phyloP scores from a whole-genome alignment of 768 basidiomycete species.

The Terana coerulea region DNA sequence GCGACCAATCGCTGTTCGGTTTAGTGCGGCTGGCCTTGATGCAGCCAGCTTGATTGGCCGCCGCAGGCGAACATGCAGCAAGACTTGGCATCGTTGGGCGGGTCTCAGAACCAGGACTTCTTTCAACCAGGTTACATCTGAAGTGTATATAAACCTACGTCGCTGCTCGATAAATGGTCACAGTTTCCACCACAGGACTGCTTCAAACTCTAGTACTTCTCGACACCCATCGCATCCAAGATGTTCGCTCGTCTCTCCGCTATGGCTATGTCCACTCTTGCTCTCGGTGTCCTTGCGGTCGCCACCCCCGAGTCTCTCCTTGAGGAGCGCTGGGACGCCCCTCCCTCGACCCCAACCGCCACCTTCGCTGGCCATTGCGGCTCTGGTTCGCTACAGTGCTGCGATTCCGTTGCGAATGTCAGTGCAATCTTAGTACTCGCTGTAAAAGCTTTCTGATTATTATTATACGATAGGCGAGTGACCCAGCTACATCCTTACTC shows the following conservation, averaged over 20 bases:
- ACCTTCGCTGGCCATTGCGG: slow-evolving; percentile 1
- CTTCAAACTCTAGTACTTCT: background rate
- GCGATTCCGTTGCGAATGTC: slow-evolving; percentile 5
- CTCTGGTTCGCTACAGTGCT: slow-evolving; percentile 12
- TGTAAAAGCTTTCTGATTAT: background rate
- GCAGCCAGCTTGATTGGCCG: background rate
- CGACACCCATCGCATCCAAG: background rate
- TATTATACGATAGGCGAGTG: background rate
- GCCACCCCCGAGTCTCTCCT: slow-evolving; percentile 4
- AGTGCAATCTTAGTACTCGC: background rate
- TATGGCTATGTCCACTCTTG: slow-evolving; percentile 1
- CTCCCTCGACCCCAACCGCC: slow-evolving; percentile 10
- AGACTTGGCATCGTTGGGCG: background rate
- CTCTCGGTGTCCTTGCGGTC: slow-evolving; percentile 12
- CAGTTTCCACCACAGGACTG: background rate
- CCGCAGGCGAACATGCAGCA: background rate
- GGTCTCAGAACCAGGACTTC: background rate
- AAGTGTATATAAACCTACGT: background rate
- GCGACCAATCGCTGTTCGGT: too few species aligned
- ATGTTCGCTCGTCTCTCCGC: slow-evolving; percentile 16
- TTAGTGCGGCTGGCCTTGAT: background rate
- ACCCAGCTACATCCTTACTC: background rate
- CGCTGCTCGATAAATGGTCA: background rate
- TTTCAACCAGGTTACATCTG: background rate
- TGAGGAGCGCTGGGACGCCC: background rate